phyloP scores from a whole-genome alignment of 2,329 filamentous ascomycete genomes.

The Beauveria australis region DNA sequence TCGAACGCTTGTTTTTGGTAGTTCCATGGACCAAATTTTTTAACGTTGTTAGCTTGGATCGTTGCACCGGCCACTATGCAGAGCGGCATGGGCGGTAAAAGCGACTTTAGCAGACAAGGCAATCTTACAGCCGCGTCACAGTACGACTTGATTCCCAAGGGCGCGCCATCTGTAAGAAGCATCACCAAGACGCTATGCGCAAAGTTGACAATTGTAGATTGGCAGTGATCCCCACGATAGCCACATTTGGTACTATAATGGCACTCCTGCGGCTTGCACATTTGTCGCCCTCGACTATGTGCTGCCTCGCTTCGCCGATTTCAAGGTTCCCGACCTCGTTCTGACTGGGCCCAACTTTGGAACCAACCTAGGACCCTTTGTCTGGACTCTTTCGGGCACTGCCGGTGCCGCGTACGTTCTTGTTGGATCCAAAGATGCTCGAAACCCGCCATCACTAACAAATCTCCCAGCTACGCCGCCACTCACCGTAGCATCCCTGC shows the following conservation, averaged over 20 bases:
- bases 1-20: rapidly evolving
- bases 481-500: constrained; percentile 40
- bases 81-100: constrained; percentile 22
- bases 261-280: constrained; percentile 47
- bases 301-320: constrained; percentile 38
- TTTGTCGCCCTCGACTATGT: constrained; percentile 50
- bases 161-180: constrained; percentile 20
- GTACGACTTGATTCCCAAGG: constrained; percentile 22
- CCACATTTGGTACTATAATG: constrained; percentile 54
- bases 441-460: not conserved
- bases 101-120: constrained; percentile 20
- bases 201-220: constrained; percentile 14
- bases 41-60: constrained; percentile 18
- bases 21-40: not conserved
- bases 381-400: constrained; percentile 44
- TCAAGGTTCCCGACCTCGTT: constrained; percentile 43
- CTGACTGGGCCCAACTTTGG: constrained; percentile 49
- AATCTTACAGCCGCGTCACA: constrained; percentile 20
- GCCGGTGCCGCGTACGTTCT: constrained; percentile 32
- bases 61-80: constrained; percentile 23
- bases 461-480: constrained; percentile 34
- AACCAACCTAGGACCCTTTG: constrained; percentile 44
- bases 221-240: constrained; percentile 43
- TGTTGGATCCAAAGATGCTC: too few relatives aligned
- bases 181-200: not conserved